phyloP scores from a whole-genome alignment of 2,329 filamentous ascomycete species.

The Westerdykella ornata region DNA sequence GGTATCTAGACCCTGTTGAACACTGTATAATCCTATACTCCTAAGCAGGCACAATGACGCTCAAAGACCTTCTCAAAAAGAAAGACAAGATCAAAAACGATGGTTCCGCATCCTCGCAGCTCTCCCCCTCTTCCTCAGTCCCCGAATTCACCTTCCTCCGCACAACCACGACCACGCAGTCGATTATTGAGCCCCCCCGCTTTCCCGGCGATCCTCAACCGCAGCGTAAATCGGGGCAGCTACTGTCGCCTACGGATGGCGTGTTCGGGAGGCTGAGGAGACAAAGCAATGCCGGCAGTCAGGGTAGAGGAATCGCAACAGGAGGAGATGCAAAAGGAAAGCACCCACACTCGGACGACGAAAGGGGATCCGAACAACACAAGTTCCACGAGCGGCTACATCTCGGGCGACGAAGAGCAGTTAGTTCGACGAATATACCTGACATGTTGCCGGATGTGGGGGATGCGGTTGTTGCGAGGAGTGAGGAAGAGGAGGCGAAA shows the following conservation, averaged over 20 bases:
- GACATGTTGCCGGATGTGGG: conserved; percentile 70
- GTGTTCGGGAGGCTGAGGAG: conserved; percentile 30
- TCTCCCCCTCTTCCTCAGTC: conserved; percentile 21
- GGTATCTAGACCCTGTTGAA: no score
- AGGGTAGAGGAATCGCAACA: conserved; percentile 11
- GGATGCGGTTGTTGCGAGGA: conserved; percentile 38
- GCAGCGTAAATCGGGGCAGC: conserved; percentile 22
- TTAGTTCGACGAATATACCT: conserved; percentile 68
- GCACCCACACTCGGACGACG: conserved; percentile 49
- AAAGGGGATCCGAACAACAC: not conserved
- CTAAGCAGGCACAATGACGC: conserved; percentile 46
- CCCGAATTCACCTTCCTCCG: conserved; percentile 74
- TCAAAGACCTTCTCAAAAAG: conserved; percentile 57
- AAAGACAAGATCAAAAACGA: conserved; percentile 49
- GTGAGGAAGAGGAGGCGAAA: conserved; percentile 50
- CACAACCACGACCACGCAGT: conserved; percentile 72
- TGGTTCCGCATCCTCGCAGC: conserved; percentile 5
- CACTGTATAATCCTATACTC: no score
- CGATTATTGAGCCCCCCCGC: conserved; percentile 66
- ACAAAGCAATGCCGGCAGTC: conserved; percentile 27
- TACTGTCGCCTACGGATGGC: conserved; percentile 20
- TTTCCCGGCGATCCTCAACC: conserved; percentile 39
- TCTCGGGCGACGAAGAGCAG: conserved; percentile 49
- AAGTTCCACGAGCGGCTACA: conserved; percentile 54
- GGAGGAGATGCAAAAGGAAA: conserved; percentile 16